Percentiles rank a stretch among this genome's conserved stretches.
Conservation (phyloP, 1,284 basidiomycete species). For the Thelephora terrestris region DNA sequence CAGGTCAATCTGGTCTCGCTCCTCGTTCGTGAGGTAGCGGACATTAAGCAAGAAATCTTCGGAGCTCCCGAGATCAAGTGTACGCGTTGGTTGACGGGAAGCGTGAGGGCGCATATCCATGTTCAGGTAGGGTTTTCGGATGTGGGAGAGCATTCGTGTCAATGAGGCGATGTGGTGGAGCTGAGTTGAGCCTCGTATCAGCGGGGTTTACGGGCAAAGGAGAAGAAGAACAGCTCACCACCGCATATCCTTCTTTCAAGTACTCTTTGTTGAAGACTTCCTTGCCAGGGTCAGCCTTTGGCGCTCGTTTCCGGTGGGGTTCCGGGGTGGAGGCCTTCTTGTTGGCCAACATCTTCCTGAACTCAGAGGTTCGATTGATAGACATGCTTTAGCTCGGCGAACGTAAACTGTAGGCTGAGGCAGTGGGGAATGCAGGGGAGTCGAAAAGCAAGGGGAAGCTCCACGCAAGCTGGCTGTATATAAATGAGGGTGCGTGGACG, state of each 20-base stretch:
- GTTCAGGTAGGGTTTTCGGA: conserved; percentile 74
- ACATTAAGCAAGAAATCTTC: conserved; percentile 57
- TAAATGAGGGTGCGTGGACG: background rate
- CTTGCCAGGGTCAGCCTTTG: conserved; percentile 26
- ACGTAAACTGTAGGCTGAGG: background rate
- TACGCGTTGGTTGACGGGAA: conserved; percentile 37
- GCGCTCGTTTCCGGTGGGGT: conserved; percentile 35
- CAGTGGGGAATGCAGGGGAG: background rate
- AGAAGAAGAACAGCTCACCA: conserved; percentile 38
- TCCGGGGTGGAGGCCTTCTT: conserved; percentile 33
- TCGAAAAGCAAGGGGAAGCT: background rate
- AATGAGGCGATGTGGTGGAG: conserved; percentile 64
- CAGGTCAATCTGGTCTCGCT: conserved; percentile 86
- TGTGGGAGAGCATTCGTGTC: conserved; percentile 53
- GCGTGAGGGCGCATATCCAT: conserved; percentile 49
- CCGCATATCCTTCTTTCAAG: conserved; percentile 59
- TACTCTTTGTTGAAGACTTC: conserved; percentile 51
- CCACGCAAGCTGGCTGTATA: conserved; percentile 2
- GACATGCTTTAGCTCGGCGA: conserved; percentile 13
- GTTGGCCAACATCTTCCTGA: conserved; percentile 39
- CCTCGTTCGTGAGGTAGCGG: conserved; percentile 69
- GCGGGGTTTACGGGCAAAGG: background rate
- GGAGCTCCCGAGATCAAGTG: conserved; percentile 42
- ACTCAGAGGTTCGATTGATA: conserved; percentile 48
- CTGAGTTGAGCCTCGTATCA: conserved; percentile 25